Evolutionary conservation across 148 eudicot genomes (phyloP), one percentile per base, ranked within the genome.

Genomic region (Chenopodium suecicum): DNA sequence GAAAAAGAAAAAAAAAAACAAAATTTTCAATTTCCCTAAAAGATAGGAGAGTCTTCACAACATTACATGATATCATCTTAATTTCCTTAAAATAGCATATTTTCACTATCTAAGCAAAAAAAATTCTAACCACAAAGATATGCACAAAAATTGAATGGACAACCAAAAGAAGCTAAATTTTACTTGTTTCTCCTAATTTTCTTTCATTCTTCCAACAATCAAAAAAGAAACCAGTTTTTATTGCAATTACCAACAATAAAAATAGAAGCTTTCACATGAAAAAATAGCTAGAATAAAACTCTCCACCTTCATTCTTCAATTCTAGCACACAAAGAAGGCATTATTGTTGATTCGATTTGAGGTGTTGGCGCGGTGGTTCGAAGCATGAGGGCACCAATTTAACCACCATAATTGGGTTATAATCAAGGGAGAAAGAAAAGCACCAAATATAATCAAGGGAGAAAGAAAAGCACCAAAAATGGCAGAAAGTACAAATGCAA

Each of bases 141-240:
- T 31, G 73, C 67, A 79, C 79, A 70, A 68, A 41, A 65, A 69
- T 31, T 60, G 37, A 4, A 70, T 68, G 86, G 86, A 80, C 70
- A 80, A 70, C 67, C 80, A 62, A 16, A 47, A 60, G 37, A 76
- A 65, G 41, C 86, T 80, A 80, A 69, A 60, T 60, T 46, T 80
- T 78, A 84, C 63, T 69, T 75, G 9, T 44, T 79, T 27, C 66
- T n/a, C 62, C 9, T 46, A 67, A 1, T 79, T 29, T 62, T 83
- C 75, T 75, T 31, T 73, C 74, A 65, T 78, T 78, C 75, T 27
- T 54, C 71, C 22, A 37, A 48, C 46, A 73, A 31, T 27, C 13
- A 48, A 70, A n/a, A 37, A 71, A 34, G 16, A 80, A 80, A 56
- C 67, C 54, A 48, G 22, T 62, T 64, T 64, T 74, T 70, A 29